phyloP scores from a whole-genome alignment of 495 filamentous ascomycete species.

The Lichenothelia convexa region DNA sequence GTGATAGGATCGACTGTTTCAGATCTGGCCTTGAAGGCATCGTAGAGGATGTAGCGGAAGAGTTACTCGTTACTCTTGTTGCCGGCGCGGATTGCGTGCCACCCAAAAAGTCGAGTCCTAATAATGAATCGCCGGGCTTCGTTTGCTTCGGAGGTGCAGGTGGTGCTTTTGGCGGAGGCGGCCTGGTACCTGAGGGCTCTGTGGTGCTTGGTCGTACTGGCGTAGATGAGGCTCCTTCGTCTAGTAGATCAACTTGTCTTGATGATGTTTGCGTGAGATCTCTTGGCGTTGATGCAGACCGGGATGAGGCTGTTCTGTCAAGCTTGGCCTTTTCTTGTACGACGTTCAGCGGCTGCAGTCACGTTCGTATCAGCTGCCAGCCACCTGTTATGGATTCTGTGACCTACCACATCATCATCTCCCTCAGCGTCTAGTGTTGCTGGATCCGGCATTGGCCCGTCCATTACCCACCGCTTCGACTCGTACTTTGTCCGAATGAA shows the following conservation, averaged over 20 bases:
- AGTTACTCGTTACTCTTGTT: slow-evolving; percentile 51
- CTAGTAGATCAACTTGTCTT: slow-evolving; percentile 49
- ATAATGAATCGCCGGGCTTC: slow-evolving; percentile 64
- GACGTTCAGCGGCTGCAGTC: slow-evolving; percentile 42
- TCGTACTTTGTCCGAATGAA: slow-evolving; percentile 99
- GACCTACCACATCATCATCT: slow-evolving; percentile 60
- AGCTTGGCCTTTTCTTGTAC: slow-evolving; percentile 57
- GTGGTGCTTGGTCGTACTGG: slow-evolving; percentile 50
- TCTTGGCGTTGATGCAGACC: slow-evolving; percentile 21
- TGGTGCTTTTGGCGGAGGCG: slow-evolving; percentile 45
- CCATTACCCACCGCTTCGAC: slow-evolving; percentile 95
- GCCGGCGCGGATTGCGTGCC: slow-evolving; percentile 42
- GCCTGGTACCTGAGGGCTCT: slow-evolving; percentile 33
- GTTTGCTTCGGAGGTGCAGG: slow-evolving; percentile 44
- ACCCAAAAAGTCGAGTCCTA: slow-evolving; percentile 89
- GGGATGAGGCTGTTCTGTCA: slow-evolving; percentile 40
- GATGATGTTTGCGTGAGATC: slow-evolving; percentile 25
- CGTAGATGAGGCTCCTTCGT: slow-evolving; percentile 33
- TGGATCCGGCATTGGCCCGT: slow-evolving; percentile 83
- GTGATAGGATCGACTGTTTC: slow-evolving; percentile 89
- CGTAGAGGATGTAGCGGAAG: slow-evolving; percentile 35
- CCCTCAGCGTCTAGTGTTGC: slow-evolving; percentile 63
- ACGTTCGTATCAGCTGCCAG: slow-evolving; percentile 3
- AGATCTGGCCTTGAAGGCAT: slow-evolving; percentile 74
- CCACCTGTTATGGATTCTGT: neutral